phyloP scores from a whole-genome alignment of 78 protist species.

The Chrysochromulina tobinii region DNA sequence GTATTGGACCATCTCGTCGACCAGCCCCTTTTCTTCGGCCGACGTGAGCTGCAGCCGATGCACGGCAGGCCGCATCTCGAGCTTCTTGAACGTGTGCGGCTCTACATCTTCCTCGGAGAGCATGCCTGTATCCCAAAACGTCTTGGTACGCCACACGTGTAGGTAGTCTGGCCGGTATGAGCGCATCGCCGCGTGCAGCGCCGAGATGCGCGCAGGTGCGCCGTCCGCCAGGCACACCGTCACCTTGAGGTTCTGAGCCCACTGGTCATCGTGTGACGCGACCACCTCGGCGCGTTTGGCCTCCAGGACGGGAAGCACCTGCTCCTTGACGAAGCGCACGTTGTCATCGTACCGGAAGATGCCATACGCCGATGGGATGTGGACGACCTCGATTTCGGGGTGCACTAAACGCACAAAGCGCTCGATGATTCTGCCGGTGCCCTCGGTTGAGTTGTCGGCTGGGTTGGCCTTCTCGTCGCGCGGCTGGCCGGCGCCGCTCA shows the following conservation, averaged over 20 bases:
- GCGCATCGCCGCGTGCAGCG: neutral
- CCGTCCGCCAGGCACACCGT: neutral
- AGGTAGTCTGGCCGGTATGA: neutral
- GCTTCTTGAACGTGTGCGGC: neutral
- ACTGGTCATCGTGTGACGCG: neutral
- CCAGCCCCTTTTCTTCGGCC: neutral
- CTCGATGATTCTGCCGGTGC: neutral
- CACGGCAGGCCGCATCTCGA: neutral
- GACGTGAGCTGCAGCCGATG: neutral
- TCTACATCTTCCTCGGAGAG: neutral
- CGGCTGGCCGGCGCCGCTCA: neutral
- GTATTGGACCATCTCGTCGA: neutral
- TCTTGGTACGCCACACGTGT: neutral
- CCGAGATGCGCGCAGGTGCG: neutral
- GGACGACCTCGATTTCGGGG: neutral
- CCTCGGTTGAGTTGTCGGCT: neutral
- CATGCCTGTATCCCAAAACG: neutral
- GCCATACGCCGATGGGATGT: neutral
- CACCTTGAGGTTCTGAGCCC: neutral
- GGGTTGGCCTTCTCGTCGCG: neutral
- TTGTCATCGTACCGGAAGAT: constrained; percentile 7
- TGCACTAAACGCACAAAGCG: neutral
- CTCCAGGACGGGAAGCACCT: neutral
- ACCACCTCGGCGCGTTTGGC: neutral
- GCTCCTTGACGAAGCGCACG: neutral